Evolutionary conservation across 1,284 basidiomycete genomes (phyloP), one percentile per base, ranked within the genome.

Genomic region (Ceraceosorus guamensis): DNA sequence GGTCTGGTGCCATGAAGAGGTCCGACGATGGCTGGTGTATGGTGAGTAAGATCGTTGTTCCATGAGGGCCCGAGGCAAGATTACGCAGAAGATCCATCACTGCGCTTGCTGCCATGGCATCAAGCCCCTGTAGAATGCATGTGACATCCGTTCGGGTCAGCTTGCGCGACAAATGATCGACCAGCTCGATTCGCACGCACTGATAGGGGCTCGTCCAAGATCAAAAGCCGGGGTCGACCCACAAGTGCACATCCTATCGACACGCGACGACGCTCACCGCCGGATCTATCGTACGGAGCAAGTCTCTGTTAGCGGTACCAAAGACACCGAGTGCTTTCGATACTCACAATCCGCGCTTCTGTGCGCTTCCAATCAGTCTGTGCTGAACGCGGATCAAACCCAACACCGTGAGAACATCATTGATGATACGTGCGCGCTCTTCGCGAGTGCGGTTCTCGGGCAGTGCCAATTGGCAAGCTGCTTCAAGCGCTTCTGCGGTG

Each of bases 11-110:
- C 47, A 64, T 53, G 41, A 61, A 71, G 55, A 71, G 66, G 49
- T 67, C 56, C 1, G 63, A 67, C 11, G 63, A 66, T 2, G 68
- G 68, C 57, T 71, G 68, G 50, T 71, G 68, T 2, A 71, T 52
- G 3, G 68, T 69, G 13, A 67, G 55, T 14, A 71, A 53, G 35
- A 71, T 62, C 6, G 68, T 67, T 0, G 68, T 67, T 5, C 55
- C 53, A 31, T 50, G 16, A 14, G 14, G 5, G 46, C 46, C 50
- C 32, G 32, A 13, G 1, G 60, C 57, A 8, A 59, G 56, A 46
- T 63, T 53, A 11, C 67, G 62, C 44, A 71, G 62, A 1, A 65
- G 65, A 2, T 58, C 48, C 6, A 69, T 48, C 52, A 71, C 68
- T 7, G 60, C 56, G 31, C 54, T 34, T n/a, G 68, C 68, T 8